Base-by-base conservation (phyloP, 768 basidiomycete species). In the Podaxis sp. region DNA sequence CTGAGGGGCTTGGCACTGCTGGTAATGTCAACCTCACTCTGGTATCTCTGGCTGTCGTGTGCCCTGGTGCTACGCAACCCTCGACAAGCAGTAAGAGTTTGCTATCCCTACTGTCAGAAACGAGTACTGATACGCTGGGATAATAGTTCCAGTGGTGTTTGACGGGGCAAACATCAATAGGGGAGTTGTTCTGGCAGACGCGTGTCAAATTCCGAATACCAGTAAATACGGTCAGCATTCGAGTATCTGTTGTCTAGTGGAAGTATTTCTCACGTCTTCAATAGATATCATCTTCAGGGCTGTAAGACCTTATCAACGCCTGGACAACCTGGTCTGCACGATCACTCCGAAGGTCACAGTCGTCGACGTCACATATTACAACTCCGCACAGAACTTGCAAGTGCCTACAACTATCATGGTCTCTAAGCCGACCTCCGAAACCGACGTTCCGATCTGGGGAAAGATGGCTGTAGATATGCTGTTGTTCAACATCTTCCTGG, bases 281-380 rank as follows among this genome's bases (percentile, higher is more conserved):
- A 13, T 27, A 59, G 58, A 41, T n/a, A 19, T 59, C 37, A 52
- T 59, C 37, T 17, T 59, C 49, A 59, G 50, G 19, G 5, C 58
- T 12, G 17, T 29, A 40, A 27, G 36, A 27, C 15, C 19, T 8
- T 51, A 52, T 17, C 12, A 8, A 6, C 11, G 12, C 0, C 49
- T 59, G n/a, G 55, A 57, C 19, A 9, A 27, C 4, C 40, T 15
- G 0, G n/a, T 27, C 19, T 50, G 58, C 47, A 22, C 47, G 29
- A 43, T 50, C 22, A 4, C 58, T 22, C 49, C 37, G 13, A 25
- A 51, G 22, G 33, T 51, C 47, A 59, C 58, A 27, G 24, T 27
- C 8, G 50, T 59, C 24, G 27, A 59, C 36, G 58, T 41, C 7
- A 37, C 33, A 19, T 59, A 55, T 38, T 40, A 38, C 33, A 37